These are phyloP conservation scores for Gossypium turneri DNA, from an alignment of 345 rosid genomes.

Conservation along the genomic window DNA sequence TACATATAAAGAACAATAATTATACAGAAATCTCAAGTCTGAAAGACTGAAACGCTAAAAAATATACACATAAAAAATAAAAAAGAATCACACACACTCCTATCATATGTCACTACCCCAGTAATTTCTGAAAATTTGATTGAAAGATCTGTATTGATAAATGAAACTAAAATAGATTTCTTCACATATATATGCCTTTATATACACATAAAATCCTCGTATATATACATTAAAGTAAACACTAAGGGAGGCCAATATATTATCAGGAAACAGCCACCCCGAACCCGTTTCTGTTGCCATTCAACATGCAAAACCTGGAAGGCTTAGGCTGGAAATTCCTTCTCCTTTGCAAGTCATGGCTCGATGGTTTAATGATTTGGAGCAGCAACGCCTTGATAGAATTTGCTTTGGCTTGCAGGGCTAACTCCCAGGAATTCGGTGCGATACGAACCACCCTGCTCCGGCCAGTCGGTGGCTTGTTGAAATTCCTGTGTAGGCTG, in stretches of 20 bases:
- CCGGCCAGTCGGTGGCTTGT: not conserved
- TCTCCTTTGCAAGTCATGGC: constrained; percentile 24
- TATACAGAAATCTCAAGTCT: too few species aligned
- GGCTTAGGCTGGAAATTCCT: constrained; percentile 36
- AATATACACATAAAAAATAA: too few species aligned
- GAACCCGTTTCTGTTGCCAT: constrained; percentile 15
- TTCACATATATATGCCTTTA: not conserved
- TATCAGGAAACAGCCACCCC: constrained; percentile 28
- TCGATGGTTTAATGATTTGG: constrained; percentile 36
- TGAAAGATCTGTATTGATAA: too few species aligned
- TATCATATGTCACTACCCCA: not conserved
- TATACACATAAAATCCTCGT: not conserved
- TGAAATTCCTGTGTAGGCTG: constrained; percentile 32
- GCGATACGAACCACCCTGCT: not conserved
- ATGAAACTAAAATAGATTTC: too few species aligned
- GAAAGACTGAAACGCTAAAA: too few species aligned
- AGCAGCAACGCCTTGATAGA: constrained; percentile 29
- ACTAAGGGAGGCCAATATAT: not conserved
- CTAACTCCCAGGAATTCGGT: constrained; percentile 16
- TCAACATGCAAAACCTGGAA: constrained; percentile 33
- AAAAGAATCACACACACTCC: not conserved
- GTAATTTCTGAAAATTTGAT: too few species aligned
- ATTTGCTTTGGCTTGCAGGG: constrained; percentile 17
- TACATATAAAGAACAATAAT: not conserved
- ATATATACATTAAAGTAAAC: not conserved